Evolutionary conservation across 2,329 filamentous ascomycete genomes (phyloP).

Genomic region (Scytalidium lignicola): DNA sequence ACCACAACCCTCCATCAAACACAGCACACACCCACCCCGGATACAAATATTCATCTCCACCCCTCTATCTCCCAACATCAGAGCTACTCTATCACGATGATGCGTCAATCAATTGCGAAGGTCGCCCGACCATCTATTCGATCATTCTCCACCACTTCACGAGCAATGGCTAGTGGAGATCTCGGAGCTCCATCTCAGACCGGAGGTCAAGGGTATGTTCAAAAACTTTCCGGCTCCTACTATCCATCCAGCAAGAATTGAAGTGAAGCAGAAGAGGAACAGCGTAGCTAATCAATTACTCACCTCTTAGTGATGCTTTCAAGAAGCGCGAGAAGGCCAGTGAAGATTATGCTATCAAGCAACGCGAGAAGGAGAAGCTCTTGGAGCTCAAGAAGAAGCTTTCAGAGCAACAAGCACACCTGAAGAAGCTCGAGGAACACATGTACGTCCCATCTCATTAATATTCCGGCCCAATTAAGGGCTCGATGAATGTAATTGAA

Average conservation of each 20-base stretch:
- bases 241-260: not conserved
- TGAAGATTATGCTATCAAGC: constrained; percentile 79
- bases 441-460: constrained; percentile 54
- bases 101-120: constrained; percentile 53
- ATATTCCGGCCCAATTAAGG: not conserved
- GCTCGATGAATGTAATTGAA: not conserved
- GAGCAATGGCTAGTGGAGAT: constrained; percentile 63
- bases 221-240: not conserved
- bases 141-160: constrained; percentile 29
- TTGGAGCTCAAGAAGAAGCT: constrained; percentile 68
- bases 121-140: constrained; percentile 41
- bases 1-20: constrained; percentile 15
- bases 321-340: constrained; percentile 82
- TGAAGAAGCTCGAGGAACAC: constrained; percentile 79
- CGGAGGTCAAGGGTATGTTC: constrained; percentile 15
- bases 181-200: constrained; percentile 23
- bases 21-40: constrained; percentile 1
- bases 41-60: constrained; percentile 12
- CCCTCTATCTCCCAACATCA: constrained; percentile 6
- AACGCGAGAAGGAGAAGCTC: constrained; percentile 91
- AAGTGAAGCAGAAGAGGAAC: constrained; percentile 6
- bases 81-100: constrained; percentile 45
- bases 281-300: constrained; percentile 14
- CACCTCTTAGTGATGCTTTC: constrained; percentile 71
- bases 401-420: constrained; percentile 71